These are phyloP conservation scores for Amanita jacksonii DNA, from an alignment of 768 basidiomycete species.

Conservation along the genomic window DNA sequence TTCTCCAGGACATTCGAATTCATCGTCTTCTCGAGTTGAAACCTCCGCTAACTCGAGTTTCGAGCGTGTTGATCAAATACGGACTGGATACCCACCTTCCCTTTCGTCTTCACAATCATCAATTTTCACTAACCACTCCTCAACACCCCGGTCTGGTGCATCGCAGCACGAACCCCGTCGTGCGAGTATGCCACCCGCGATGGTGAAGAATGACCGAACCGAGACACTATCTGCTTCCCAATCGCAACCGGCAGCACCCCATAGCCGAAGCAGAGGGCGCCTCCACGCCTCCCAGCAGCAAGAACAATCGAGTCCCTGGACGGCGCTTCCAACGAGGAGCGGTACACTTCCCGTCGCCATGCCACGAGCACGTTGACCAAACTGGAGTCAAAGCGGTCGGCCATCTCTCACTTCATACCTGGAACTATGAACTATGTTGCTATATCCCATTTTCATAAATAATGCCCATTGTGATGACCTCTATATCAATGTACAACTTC, in stretches of 20 bases:
- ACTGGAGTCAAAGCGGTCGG: neutral
- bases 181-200: constrained; percentile 4
- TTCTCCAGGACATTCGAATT: constrained; percentile 24
- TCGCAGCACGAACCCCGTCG: constrained; percentile 5
- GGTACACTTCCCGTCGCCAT: constrained; percentile 21
- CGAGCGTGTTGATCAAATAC: constrained; percentile 18
- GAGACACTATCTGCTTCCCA: constrained; percentile 7
- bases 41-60: constrained; percentile 25
- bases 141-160: neutral
- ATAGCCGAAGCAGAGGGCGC: constrained; percentile 19
- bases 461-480: neutral
- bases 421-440: too few relatives aligned
- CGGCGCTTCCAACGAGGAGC: constrained; percentile 28
- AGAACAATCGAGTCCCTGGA: constrained; percentile 32
- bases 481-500: too few relatives aligned
- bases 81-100: constrained; percentile 10
- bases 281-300: constrained; percentile 18
- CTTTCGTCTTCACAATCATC: constrained; percentile 8
- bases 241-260: constrained; percentile 5
- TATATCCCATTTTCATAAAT: too few relatives aligned
- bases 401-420: too few relatives aligned
- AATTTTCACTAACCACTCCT: too few relatives aligned
- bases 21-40: constrained; percentile 28
- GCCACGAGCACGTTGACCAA: constrained; percentile 11
- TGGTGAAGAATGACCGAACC: neutral